Conservation (phyloP, 2,329 filamentous ascomycete species). For the Ascomycota sp. region DNA sequence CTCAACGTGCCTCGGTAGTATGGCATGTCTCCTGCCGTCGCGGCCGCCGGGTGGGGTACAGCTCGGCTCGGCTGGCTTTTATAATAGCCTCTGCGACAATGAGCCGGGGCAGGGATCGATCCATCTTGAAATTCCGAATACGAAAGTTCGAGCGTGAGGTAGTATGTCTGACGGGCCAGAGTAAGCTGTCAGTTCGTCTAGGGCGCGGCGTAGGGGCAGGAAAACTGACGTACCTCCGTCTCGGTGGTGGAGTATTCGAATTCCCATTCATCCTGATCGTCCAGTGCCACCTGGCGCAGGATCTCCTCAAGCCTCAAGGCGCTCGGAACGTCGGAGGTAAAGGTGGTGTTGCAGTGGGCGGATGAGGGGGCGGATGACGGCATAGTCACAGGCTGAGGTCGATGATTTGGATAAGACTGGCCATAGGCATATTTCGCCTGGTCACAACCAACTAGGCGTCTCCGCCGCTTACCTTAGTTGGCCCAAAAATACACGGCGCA, state of each 20-base stretch:
- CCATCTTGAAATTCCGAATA: constrained; percentile 33
- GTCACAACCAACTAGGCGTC: too few species aligned
- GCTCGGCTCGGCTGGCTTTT: constrained; percentile 19
- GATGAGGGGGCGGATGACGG: too few species aligned
- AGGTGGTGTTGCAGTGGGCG: too few species aligned
- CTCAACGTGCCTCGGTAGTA: not conserved
- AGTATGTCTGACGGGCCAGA: constrained; percentile 30
- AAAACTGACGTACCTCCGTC: constrained; percentile 26
- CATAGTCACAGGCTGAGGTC: too few species aligned
- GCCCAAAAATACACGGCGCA: too few species aligned
- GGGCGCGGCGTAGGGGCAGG: not conserved
- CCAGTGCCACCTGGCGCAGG: constrained; percentile 8
- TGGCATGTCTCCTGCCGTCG: constrained; percentile 1
- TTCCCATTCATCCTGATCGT: constrained; percentile 41
- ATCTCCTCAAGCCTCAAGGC: constrained; percentile 10
- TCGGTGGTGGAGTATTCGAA: constrained; percentile 46
- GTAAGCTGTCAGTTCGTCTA: not conserved
- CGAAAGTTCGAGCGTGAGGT: constrained; percentile 42
- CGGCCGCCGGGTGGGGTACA: constrained; percentile 4
- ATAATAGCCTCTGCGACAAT: constrained; percentile 24
- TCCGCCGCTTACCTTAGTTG: too few species aligned
- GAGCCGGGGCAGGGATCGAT: constrained; percentile 17
- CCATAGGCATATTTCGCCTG: too few species aligned
- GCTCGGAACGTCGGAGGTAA: constrained; percentile 7
- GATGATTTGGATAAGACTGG: too few species aligned